Evolutionary conservation across 1,139 yeast genomes (phyloP), one percentile per base, ranked within the genome.

Genomic region (Candida buenavistaensis): DNA sequence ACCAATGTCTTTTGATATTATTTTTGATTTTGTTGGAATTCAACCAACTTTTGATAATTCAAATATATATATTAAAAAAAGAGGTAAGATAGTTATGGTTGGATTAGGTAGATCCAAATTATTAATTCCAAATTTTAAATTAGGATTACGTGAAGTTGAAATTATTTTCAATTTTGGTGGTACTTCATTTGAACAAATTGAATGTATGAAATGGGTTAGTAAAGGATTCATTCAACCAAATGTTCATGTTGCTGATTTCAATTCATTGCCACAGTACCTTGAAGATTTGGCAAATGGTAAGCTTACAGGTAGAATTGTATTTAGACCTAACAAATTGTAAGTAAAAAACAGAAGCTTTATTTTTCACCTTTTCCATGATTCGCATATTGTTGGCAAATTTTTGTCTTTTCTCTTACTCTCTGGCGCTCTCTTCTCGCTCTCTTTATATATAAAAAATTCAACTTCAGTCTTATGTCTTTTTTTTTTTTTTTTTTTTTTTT

Each of bases 91-190:
- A 14, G 55, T 68, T 20, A 62, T 68, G 44, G 62, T 72, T 14
- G 79, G 80, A 1, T 54, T 74, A 41, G 78, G 72, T 3, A 52
- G 54, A 30, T 51, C 55, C 30, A 58, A 58, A 34, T 49, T 72
- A 13, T 36, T 42, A 3, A 43, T 70, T 25, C 50, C 48, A 20
- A 68, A 66, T 43, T 69, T 50, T 45, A 57, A 62, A 14, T 55
- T 68, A 43, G 72, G 67, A 6, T 46, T 67, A 35, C 57, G 72
- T 43, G 78, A 74, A 47, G 57, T 69, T 20, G 58, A 63, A 33
- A 46, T 72, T 26, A 50, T 63, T 25, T 71, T 62, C 40, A 61
- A 66, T 28, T 70, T 71, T 47, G 78, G 78, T 29, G 80, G 80
- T 14, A 61, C 64, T 11, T 62, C 73, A 3, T 43, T 48, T 7